Base-by-base conservation (phyloP, 108 stramenopile species). In the Skeletonema marinoi region DNA sequence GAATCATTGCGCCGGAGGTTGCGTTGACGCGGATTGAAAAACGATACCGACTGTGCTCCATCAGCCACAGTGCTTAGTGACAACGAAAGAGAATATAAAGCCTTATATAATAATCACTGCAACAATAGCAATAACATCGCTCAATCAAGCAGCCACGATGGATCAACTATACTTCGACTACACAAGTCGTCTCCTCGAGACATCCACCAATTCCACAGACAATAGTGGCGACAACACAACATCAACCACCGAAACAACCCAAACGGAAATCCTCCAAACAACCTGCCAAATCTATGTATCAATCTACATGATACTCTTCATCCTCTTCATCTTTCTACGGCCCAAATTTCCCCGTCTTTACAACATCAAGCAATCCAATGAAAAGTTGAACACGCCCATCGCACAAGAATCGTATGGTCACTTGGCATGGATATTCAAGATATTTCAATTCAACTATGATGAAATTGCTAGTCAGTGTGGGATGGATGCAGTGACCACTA, bases 351-450 rank as follows among this genome's bases (percentile, higher is more conserved):
- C 87, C 0, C 56, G 60, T 10, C 63, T 69, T 19, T 89, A 88
- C 78, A 88, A 88, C 65, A 21, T 88, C 32, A 78, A 89, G 29
- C 77, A 71, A 25, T 90, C 82, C 71, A 84, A 70, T 54, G 71
- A 62, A 4, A 65, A 85, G 4, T 39, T 88, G 2, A 69, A 77
- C 31, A 82, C 83, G 2, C 36, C 63, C 4, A 58, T 91, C 38
- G 88, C 88, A 46, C 61, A 87, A 10, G 77, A 87, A 30, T 73
- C 77, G 13, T 82, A 66, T 36, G 85, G 91, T 6, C 72, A 69
- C 61, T n/a, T 89, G 32, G 63, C 69, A 19, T 92, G 91, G 91
- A 72, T 90, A 16, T 89, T 85, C 82, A 86, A 86, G 56, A 65
- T 90, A 0, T 88, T 70, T 46, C 50, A 51, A 19, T 65, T 90